Evolutionary conservation across 2,329 filamentous ascomycete genomes (phyloP), one percentile per base, ranked within the genome.

Genomic region (Gaeumannomyces sp.): DNA sequence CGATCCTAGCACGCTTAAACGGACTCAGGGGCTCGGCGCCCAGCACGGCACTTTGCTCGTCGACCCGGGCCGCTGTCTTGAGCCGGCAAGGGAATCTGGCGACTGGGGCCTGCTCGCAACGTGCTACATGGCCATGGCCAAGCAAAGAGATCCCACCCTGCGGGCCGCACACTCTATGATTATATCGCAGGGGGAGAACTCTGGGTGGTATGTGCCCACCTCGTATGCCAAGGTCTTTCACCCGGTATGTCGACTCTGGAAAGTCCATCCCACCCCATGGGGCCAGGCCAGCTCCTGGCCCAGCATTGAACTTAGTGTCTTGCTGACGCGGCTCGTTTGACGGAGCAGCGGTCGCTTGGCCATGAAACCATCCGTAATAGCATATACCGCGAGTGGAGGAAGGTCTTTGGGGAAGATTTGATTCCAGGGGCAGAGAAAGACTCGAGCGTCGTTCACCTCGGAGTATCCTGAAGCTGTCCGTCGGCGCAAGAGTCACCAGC

Each of bases 161-260:
- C 72, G 70, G 59, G 70, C 67, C 59, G 72, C 73, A 3, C 65
- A 70, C 11, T 72, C 70, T 1, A 67, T 71, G 16, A 29, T 74
- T 4, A 65, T 68, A 31, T 65, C 69, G 8, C 65, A 73, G 64
- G 75, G 76, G 59, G 65, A 74, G 63, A 75, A 76, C 59, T 76
- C 75, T 3, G 79, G 79, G 76, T 80, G 78, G 78, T 78, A 78
- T 69, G 77, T 79, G n/a, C 79, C 79, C 19, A 79, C 77, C 35
- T 80, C 77, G 65, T 80, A 79, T 63, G 79, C 76, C 59, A 79
- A 79, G 70, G 79, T 76, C 0, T 80, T 81, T 68, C 78, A 81
- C 69, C 78, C 79, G 59, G 75, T 76, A 72, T 64, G 74, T 69
- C 13, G 65, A 64, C 29, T 3, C 25, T 31, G 11, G 1, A 29